A percentile compares a stretch with the other conserved stretches of the same genome.
Evolutionary conservation across 345 rosid species (phyloP).

Genomic region (Syzygium aromaticum): DNA sequence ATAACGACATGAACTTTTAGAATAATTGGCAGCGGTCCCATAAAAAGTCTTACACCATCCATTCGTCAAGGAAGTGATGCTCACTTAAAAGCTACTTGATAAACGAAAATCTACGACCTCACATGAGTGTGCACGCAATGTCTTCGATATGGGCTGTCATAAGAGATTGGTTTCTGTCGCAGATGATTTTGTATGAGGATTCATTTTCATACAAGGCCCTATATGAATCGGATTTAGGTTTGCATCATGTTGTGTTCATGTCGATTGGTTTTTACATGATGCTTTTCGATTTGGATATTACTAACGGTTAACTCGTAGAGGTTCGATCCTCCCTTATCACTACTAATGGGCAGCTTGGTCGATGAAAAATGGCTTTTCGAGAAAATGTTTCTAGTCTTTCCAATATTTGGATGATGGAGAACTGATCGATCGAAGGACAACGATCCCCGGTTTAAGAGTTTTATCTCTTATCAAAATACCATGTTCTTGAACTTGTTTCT

Average conservation of each 20-base stretch:
- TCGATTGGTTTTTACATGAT: neutral
- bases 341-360: neutral
- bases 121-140: neutral
- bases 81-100: neutral
- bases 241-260: fast-evolving
- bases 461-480: no score
- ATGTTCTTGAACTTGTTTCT: neutral
- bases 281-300: neutral
- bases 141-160: neutral
- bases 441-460: neutral
- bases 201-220: neutral
- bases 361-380: neutral
- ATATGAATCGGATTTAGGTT: neutral
- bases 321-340: neutral
- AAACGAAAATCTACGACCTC: no score
- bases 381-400: neutral
- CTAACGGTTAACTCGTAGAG: neutral
- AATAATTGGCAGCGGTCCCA: no score
- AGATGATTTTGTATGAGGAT: neutral
- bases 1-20: no score
- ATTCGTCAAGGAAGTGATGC: neutral
- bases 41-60: neutral
- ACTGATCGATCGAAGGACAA: neutral
- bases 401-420: neutral
- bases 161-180: neutral